Evolutionary conservation across 2,329 filamentous ascomycete species (phyloP).

Genomic region (Fusarium sambucinum): DNA sequence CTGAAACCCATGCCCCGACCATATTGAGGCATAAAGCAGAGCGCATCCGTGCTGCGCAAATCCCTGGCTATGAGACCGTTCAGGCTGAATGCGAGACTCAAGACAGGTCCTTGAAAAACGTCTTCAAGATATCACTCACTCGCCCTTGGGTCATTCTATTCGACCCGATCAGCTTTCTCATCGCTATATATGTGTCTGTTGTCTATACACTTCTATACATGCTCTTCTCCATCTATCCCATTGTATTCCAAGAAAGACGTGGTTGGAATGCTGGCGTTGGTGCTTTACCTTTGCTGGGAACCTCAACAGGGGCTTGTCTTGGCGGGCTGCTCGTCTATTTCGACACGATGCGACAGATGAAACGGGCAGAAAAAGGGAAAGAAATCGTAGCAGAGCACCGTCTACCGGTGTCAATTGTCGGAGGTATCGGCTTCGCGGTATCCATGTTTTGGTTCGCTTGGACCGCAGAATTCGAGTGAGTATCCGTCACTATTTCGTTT

Average conservation of each 20-base stretch:
- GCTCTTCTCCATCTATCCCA: constrained; percentile 75
- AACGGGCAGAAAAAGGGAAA: not conserved
- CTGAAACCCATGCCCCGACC: not conserved
- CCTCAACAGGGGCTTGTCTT: constrained; percentile 5
- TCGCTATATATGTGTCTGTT: constrained; percentile 83
- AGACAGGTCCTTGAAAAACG: no score
- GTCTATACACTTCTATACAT: constrained; percentile 77
- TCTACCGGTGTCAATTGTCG: constrained; percentile 2
- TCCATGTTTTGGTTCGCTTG: constrained; percentile 70
- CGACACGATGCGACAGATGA: constrained; percentile 3
- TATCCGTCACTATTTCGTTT: no score
- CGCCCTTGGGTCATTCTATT: constrained; percentile 58
- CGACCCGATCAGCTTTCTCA: constrained; percentile 83
- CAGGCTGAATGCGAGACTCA: not conserved
- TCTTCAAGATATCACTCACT: not conserved
- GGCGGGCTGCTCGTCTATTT: not conserved
- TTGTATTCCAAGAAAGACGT: constrained; percentile 69
- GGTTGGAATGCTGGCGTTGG: constrained; percentile 16
- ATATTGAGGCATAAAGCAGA: not conserved
- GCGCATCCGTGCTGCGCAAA: not conserved
- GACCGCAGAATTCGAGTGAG: constrained; percentile 52
- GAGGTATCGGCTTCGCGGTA: not conserved
- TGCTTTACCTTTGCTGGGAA: constrained; percentile 12
- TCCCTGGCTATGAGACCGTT: not conserved
- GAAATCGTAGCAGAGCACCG: constrained; percentile 5